Base-by-base conservation (phyloP, 2,329 filamentous ascomycete genomes). In the Xylariales sp. region DNA sequence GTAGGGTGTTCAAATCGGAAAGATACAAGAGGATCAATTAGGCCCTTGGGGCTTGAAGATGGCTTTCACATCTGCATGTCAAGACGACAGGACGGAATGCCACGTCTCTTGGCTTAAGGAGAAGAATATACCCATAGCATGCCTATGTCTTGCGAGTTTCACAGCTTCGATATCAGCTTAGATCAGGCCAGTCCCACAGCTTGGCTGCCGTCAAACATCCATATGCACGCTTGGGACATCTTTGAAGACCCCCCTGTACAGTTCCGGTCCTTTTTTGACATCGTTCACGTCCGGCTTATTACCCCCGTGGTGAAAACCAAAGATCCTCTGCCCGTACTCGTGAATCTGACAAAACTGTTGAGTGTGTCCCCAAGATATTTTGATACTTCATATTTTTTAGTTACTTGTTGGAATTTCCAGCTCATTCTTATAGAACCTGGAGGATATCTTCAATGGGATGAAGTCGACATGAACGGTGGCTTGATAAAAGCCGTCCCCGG, bases 141-240 rank as follows among this genome's bases (percentile, higher is more conserved):
- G 30, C 68, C 62, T 3, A 5, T 18, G 2, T 60, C 63, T 0
- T 39, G 34, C 45, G 65, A 70, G 50, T 30, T 70, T n/a, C 63
- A 70, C 46, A 65, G 70, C 18, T 69, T 72, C 14, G 70, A 72
- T 14, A 67, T 71, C 36, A 69, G 61, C 54, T 41, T 70, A n/a
- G 71, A 72, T 55, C 69, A 72, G 41, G 60, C 63, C 45, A 50
- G 63, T 9, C 69, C 62, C 12, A 62, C 49, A n/a, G 18, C 54
- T 1, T 70, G 65, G 69, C 36, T 67, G 32, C 69, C 63, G 3
- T 23, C 63, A 5, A 72, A 71, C 43, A 63, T 71, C 49, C 60
- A 52, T 18, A 69, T 69, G 67, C 63, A 71, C 39, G 63, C n/a
- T 5, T 71, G 65, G 64, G 62, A 71, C 53, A 50, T 72, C 14